Conservation (phyloP, 352 stramenopile genomes). For the Aphanomyces invadans region DNA sequence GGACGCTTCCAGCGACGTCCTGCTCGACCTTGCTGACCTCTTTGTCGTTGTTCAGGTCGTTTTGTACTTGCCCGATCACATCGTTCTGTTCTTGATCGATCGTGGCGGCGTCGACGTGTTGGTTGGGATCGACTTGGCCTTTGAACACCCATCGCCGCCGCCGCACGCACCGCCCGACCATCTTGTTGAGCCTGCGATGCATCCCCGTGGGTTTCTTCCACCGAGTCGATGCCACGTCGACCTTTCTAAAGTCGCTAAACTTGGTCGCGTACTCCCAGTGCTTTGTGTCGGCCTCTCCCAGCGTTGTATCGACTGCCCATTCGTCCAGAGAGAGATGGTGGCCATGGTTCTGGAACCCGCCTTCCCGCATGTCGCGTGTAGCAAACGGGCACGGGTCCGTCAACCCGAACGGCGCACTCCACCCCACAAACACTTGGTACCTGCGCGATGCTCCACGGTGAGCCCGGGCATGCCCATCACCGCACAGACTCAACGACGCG, state of each 20-base stretch:
- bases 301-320: conserved; percentile 70
- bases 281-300: conserved; percentile 42
- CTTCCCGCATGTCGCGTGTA: conserved; percentile 66
- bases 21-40: no score
- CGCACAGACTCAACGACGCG: no score
- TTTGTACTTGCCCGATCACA: neutral
- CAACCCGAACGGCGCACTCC: conserved; percentile 70
- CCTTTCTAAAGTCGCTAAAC: conserved; percentile 72
- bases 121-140: neutral
- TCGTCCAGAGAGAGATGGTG: conserved; percentile 43
- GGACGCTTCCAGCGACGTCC: no score
- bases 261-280: conserved; percentile 82
- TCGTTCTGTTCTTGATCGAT: neutral
- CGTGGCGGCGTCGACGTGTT: neutral
- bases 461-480: no score
- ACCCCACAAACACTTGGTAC: conserved; percentile 72
- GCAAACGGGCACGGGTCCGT: conserved; percentile 69
- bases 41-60: no score
- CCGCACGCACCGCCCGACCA: conserved; percentile 68
- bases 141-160: conserved; percentile 56
- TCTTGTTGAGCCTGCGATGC: conserved; percentile 77
- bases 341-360: conserved; percentile 27
- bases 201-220: conserved; percentile 52
- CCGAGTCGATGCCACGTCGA: conserved; percentile 25
- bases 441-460: neutral